Percentiles rank a stretch among this genome's conserved stretches.
Conservation (phyloP, 768 basidiomycete genomes). For the Amanita jacksonii region DNA sequence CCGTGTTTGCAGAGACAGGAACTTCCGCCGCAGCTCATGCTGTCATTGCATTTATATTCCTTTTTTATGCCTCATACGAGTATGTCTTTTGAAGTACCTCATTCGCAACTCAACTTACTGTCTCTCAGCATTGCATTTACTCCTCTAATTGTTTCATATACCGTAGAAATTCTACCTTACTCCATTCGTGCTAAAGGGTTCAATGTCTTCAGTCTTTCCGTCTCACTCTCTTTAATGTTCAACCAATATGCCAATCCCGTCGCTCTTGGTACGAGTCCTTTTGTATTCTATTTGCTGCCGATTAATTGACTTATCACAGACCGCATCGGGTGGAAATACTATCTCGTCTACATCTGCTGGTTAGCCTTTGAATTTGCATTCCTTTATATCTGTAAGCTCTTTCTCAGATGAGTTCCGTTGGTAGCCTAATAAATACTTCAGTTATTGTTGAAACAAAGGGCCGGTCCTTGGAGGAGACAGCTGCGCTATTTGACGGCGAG, state of each 20-base stretch:
- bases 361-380: constrained; percentile 56
- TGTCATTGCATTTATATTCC: constrained; percentile 77
- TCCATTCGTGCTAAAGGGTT: constrained; percentile 79
- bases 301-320: constrained; percentile 16
- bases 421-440: constrained; percentile 10
- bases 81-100: background rate
- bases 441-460: constrained; percentile 65
- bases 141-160: constrained; percentile 12
- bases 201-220: constrained; percentile 69
- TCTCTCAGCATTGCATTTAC: constrained; percentile 1
- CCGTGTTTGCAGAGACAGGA: constrained; percentile 38
- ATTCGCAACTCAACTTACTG: background rate
- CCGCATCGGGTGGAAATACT: constrained; percentile 66
- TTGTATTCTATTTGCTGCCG: background rate
- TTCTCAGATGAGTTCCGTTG: background rate
- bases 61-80: constrained; percentile 25
- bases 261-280: constrained; percentile 36
- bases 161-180: constrained; percentile 23
- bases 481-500: constrained; percentile 68
- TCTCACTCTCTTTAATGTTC: constrained; percentile 76
- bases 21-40: constrained; percentile 45
- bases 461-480: constrained; percentile 72
- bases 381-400: constrained; percentile 44
- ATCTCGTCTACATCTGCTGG: constrained; percentile 68
- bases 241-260: constrained; percentile 82